These are phyloP conservation scores for Fagopyrum homotropicum DNA, from an alignment of 148 eudicot species.

Conservation along the genomic window DNA sequence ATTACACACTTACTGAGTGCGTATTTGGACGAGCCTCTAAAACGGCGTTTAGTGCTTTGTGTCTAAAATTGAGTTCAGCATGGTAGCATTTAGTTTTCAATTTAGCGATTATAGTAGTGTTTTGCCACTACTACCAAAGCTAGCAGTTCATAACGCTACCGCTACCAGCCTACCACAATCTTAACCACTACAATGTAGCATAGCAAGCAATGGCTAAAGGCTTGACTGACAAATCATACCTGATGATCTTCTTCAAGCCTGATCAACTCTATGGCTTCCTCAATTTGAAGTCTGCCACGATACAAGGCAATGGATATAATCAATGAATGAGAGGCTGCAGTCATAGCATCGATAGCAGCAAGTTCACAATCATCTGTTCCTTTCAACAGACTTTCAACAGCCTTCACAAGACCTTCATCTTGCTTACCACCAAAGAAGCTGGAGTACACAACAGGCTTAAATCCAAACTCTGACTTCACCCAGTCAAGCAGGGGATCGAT, in stretches of 20 bases:
- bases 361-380: slow-evolving; percentile 74
- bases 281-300: slow-evolving; percentile 60
- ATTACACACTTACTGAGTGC: no score
- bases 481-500: slow-evolving; percentile 75
- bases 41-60: no score
- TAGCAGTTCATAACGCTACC: no score
- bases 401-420: slow-evolving; percentile 68
- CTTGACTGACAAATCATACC: slow-evolving; percentile 26
- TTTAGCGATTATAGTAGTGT: no score
- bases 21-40: no score
- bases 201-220: neutral
- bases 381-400: slow-evolving; percentile 55
- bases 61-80: no score
- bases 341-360: slow-evolving; percentile 86
- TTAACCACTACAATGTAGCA: neutral
- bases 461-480: slow-evolving; percentile 85
- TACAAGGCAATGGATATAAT: slow-evolving; percentile 58
- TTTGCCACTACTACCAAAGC: no score
- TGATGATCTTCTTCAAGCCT: slow-evolving; percentile 95
- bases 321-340: slow-evolving; percentile 83
- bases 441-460: slow-evolving; percentile 69
- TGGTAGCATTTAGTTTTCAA: no score
- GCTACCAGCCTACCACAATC: no score
- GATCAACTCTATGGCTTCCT: slow-evolving; percentile 81
- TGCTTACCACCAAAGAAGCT: slow-evolving; percentile 88